These are phyloP conservation scores for Boletus vermiculosoides DNA, from an alignment of 768 basidiomycete species.

Conservation along the genomic window DNA sequence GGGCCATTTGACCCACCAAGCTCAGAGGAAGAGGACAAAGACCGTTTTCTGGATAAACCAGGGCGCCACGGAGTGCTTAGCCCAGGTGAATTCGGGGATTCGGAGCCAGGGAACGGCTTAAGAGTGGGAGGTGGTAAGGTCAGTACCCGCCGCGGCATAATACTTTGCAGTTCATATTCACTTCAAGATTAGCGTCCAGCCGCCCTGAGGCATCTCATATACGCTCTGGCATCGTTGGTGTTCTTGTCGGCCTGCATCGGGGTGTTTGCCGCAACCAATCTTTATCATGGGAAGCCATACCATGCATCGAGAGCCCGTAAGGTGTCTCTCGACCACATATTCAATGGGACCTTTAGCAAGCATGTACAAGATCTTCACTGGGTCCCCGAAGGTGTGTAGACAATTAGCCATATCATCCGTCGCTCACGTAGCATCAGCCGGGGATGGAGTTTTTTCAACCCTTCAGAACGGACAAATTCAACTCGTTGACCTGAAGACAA, in stretches of 20 bases:
- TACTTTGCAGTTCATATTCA: slow-evolving; percentile 7
- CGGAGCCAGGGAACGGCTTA: slow-evolving; percentile 32
- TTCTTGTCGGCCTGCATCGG: slow-evolving; percentile 68
- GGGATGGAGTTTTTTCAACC: slow-evolving; percentile 88
- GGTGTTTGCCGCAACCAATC: slow-evolving; percentile 65
- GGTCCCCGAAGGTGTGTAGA: slow-evolving; percentile 82
- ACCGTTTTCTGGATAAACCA: slow-evolving; percentile 48
- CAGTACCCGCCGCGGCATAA: slow-evolving; percentile 12
- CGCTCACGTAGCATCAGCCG: slow-evolving; percentile 53
- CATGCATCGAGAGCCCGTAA: slow-evolving; percentile 55
- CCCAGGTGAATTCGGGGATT: slow-evolving; percentile 15
- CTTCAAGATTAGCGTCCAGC: slow-evolving; percentile 40
- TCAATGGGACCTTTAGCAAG: slow-evolving; percentile 82
- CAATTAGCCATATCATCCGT: not conserved
- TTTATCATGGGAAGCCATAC: slow-evolving; percentile 59
- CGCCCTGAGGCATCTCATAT: slow-evolving; percentile 60
- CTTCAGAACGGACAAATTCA: slow-evolving; percentile 62
- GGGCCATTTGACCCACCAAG: slow-evolving; percentile 76
- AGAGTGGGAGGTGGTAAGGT: slow-evolving; percentile 40
- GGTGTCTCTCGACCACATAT: slow-evolving; percentile 86
- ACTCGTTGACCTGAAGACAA: slow-evolving; percentile 78
- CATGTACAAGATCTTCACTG: slow-evolving; percentile 59
- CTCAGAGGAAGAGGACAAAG: slow-evolving; percentile 69
- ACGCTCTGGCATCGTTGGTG: slow-evolving; percentile 59
- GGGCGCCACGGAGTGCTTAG: slow-evolving; percentile 1